Evolutionary conservation across 768 basidiomycete genomes (phyloP), one percentile per base, ranked within the genome.

Genomic region (Cystobasidiopsis lactophilus): DNA sequence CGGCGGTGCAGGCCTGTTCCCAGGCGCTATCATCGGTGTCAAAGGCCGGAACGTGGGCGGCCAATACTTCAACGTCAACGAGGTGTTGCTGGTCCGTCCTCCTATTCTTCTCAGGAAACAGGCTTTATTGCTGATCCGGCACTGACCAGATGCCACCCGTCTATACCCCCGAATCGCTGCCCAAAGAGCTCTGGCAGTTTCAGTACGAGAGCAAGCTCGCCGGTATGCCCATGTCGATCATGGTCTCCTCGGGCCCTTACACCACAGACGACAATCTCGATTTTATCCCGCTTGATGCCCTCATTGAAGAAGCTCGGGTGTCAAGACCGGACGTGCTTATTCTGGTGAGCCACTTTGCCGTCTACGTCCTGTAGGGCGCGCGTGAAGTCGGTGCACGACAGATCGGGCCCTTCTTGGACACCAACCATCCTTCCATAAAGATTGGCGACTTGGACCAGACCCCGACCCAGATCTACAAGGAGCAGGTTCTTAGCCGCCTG

Each of bases 341-440:
- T 18, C 70, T 98, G 51, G 91, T 91, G 63, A 50, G 69, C 62
- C 18, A 0, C 5, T n/a, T 26, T 16, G 40, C 19, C 33, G n/a
- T n/a, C n/a, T n/a, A n/a, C n/a, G n/a, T n/a, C n/a, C n/a, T n/a
- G 19, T 4, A 33, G 19, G 40, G 18, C 7, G n/a, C 31, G 71
- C 59, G 19, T 27, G 26, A n/a, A 3, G n/a, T n/a, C n/a, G n/a
- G n/a, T 45, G 16, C 10, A 40, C 0, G n/a, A n/a, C 57, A 98
- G 91, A 68, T 85, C 29, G 93, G 93, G 0, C 93, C 93, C 1
- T 98, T 96, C 64, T 68, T 96, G 40, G 86, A 95, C 58, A 67
- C 75, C 0, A 65, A 72, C 18, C 85, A 96, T 64, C 75, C 80
- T 1, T 69, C 72, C 48, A 74, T 96, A 58, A 78, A 76, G 63